Evolutionary conservation across 345 rosid genomes (phyloP).

Genomic region (Eutrema heterophyllum): DNA sequence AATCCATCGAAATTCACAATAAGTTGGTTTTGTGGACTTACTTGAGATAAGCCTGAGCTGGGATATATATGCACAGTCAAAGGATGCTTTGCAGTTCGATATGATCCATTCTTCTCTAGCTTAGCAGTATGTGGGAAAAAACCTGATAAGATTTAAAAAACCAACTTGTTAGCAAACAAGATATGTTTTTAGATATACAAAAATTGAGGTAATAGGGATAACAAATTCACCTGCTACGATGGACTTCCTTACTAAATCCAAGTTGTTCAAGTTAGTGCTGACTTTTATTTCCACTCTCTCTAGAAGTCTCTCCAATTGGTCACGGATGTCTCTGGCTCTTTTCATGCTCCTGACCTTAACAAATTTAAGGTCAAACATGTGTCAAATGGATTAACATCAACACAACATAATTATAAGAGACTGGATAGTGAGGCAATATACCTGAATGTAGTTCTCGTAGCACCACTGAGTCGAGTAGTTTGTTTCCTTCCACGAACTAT

Average conservation of each 20-base stretch:
- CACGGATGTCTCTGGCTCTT: conserved; percentile 80
- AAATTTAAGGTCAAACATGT: too few species aligned
- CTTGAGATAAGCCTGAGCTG: conserved; percentile 36
- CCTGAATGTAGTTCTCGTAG: conserved; percentile 90
- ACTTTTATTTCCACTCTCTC: conserved; percentile 84
- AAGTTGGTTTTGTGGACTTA: neutral
- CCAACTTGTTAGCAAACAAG: neutral
- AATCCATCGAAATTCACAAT: neutral
- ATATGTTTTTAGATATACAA: neutral
- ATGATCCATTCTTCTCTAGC: conserved; percentile 87
- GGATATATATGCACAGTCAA: conserved; percentile 95
- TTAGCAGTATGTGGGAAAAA: neutral
- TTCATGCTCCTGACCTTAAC: conserved; percentile 86
- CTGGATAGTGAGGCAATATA: neutral
- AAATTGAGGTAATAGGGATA: too few species aligned
- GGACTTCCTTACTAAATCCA: conserved; percentile 63
- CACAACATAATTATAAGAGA: neutral
- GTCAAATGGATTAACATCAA: neutral
- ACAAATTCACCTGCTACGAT: conserved; percentile 51
- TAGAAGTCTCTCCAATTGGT: conserved; percentile 76
- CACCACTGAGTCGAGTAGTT: conserved; percentile 91
- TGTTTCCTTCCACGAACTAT: conserved; percentile 80
- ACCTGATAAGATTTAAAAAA: neutral
- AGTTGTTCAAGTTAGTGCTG: conserved; percentile 42
- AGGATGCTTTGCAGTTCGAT: conserved; percentile 81